A percentile compares a stretch with the other conserved stretches of the same genome.
These are phyloP conservation scores for Claviceps pusilla DNA, from an alignment of 2,329 filamentous ascomycete species.

Conservation along the genomic window DNA sequence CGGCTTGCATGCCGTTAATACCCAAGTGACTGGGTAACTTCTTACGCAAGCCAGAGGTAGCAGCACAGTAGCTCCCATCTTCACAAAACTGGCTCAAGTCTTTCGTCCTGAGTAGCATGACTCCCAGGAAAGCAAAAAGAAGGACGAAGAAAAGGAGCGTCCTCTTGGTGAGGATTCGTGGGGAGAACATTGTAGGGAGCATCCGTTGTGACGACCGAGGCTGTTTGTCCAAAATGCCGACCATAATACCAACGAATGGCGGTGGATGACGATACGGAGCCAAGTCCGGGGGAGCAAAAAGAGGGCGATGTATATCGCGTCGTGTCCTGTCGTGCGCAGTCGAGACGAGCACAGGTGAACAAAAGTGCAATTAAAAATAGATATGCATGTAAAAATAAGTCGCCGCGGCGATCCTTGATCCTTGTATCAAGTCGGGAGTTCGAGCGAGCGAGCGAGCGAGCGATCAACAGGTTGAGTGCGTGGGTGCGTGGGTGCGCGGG, in stretches of 20 bases:
- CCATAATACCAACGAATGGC: not conserved
- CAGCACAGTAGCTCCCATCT: slow-evolving; percentile 15
- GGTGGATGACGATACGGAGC: no score
- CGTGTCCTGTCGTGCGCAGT: no score
- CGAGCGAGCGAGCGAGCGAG: not conserved
- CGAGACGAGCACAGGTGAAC: no score
- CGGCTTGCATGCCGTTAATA: not conserved
- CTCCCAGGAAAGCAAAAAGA: slow-evolving; percentile 13
- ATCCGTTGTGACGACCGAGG: not conserved
- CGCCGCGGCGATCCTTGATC: not conserved
- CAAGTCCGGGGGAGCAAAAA: no score
- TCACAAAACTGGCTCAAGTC: slow-evolving; percentile 17
- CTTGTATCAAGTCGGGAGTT: not conserved
- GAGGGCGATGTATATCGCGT: no score
- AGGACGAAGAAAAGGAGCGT: slow-evolving; percentile 14
- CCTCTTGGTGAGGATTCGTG: slow-evolving; percentile 17
- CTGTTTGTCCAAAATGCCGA: slow-evolving; percentile 5
- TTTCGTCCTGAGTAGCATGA: slow-evolving; percentile 19
- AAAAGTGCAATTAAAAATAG: not conserved
- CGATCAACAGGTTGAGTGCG: no score
- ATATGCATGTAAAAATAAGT: not conserved
- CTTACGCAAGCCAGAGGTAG: not conserved
- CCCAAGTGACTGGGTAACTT: slow-evolving; percentile 3
- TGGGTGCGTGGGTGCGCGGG: no score
- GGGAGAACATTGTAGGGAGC: slow-evolving; percentile 6